A percentile compares a stretch with the other conserved stretches of the same genome.
Conservation (phyloP, 2,329 filamentous ascomycete species). For the Nemania diffusa region DNA sequence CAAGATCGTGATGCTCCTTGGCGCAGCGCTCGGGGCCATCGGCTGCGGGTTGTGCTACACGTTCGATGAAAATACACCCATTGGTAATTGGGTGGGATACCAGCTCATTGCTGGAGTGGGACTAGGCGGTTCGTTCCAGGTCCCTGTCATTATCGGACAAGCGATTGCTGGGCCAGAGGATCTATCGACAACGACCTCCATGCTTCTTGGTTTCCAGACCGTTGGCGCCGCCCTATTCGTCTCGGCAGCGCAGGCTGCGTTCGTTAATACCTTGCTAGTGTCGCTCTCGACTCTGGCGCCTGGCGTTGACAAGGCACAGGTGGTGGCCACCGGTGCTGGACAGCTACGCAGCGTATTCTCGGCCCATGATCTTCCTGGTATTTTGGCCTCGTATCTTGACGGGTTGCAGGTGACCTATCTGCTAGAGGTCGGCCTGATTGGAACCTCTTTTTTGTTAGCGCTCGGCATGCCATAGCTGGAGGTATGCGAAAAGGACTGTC, state of each 20-base stretch:
- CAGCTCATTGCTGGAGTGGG: conserved; percentile 52
- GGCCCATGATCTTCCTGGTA: not conserved
- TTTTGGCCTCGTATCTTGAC: not conserved
- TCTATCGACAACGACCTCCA: conserved; percentile 46
- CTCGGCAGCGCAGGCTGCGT: not conserved
- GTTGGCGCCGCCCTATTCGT: not conserved
- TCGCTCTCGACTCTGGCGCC: not conserved
- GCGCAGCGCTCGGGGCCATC: conserved; percentile 48
- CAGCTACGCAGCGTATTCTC: not conserved
- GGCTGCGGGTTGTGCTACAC: conserved; percentile 49
- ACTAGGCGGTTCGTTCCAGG: conserved; percentile 44
- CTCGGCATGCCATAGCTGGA: too few relatives aligned
- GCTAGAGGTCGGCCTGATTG: too few relatives aligned
- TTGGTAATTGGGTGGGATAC: conserved; percentile 55
- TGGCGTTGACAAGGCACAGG: not conserved
- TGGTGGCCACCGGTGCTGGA: not conserved
- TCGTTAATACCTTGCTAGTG: not conserved
- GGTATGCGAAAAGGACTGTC: too few relatives aligned
- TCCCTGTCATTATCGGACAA: conserved; percentile 54
- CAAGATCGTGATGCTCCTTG: conserved; percentile 51
- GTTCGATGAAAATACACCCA: conserved; percentile 42
- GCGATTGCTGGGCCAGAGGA: conserved; percentile 46
- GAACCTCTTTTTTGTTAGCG: too few relatives aligned
- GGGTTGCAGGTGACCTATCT: not conserved
- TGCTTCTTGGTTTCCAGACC: conserved; percentile 39